A percentile compares a stretch with the other conserved stretches of the same genome.
Evolutionary conservation across 2,329 filamentous ascomycete species (phyloP).

Genomic region (Venturia aucupariae): DNA sequence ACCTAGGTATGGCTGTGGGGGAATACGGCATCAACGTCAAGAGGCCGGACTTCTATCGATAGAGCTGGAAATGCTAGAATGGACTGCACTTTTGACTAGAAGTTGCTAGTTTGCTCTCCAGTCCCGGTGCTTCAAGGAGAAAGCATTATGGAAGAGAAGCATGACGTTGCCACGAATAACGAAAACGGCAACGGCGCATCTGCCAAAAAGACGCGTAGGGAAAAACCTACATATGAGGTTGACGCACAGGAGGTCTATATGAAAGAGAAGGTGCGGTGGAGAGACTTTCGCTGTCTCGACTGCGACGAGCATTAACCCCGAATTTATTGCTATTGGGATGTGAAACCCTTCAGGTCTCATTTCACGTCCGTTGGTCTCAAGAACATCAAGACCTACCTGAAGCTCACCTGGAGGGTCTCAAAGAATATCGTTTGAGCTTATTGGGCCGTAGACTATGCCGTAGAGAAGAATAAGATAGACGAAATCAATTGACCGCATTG

Average conservation of each 20-base stretch:
- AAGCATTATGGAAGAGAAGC: no score
- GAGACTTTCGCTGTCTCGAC: not conserved
- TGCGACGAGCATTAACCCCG: not conserved
- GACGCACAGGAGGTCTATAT: not conserved
- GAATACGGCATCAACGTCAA: slow-evolving; percentile 98
- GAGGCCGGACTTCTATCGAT: slow-evolving; percentile 93
- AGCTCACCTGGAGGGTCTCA: not conserved
- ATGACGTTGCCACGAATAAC: no score
- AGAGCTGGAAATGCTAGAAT: slow-evolving; percentile 18
- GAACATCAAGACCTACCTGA: not conserved
- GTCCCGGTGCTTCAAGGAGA: not conserved
- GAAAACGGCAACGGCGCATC: no score
- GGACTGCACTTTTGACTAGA: not conserved
- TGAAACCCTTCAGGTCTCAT: not conserved
- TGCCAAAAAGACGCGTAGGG: no score
- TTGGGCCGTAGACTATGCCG: not conserved
- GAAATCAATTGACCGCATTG: no score
- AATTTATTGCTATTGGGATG: not conserved
- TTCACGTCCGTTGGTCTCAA: not conserved
- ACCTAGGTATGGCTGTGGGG: slow-evolving; percentile 92
- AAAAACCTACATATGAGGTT: no score
- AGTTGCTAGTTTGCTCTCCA: not conserved
- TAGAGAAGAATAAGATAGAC: no score
- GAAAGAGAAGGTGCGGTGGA: not conserved
- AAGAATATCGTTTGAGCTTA: not conserved